These are phyloP conservation scores for Hsuehochloa calcarea DNA, from an alignment of 176 grass and related monocot genomes.

Conservation along the genomic window DNA sequence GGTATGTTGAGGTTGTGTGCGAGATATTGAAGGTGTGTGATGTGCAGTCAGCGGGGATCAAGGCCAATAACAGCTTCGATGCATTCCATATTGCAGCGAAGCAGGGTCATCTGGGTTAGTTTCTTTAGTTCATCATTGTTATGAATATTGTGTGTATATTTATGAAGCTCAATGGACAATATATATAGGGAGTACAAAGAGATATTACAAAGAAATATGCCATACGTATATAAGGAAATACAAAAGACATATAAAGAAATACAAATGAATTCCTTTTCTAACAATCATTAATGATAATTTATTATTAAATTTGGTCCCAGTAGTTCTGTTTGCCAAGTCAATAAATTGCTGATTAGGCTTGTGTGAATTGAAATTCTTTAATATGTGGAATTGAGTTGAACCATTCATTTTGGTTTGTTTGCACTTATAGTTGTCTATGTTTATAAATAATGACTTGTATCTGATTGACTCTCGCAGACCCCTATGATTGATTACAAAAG, in stretches of 20 bases:
- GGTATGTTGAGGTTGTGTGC: conserved; percentile 63
- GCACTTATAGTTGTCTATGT: not conserved
- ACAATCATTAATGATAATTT: not conserved
- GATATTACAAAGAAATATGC: too few relatives aligned
- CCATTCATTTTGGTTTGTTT: not conserved
- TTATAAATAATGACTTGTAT: conserved; percentile 8
- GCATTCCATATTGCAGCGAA: conserved; percentile 90
- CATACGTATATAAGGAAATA: too few relatives aligned
- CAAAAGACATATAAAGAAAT: too few relatives aligned
- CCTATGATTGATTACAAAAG: conserved; percentile 8
- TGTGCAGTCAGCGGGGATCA: conserved; percentile 64
- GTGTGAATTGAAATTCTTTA: not conserved
- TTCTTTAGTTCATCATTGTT: conserved; percentile 5
- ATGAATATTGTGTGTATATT: too few relatives aligned
- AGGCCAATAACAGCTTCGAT: conserved; percentile 78
- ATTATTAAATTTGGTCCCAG: not conserved
- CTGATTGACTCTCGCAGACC: conserved; percentile 14
- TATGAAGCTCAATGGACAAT: too few relatives aligned
- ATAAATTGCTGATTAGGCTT: not conserved
- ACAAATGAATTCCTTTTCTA: too few relatives aligned
- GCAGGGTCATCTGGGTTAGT: conserved; percentile 87
- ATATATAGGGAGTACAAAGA: too few relatives aligned
- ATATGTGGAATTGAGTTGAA: not conserved
- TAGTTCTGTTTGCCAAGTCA: not conserved
- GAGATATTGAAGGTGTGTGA: conserved; percentile 75